Base-by-base conservation (phyloP, 2,329 filamentous ascomycete genomes). In the Neurospora sp. region DNA sequence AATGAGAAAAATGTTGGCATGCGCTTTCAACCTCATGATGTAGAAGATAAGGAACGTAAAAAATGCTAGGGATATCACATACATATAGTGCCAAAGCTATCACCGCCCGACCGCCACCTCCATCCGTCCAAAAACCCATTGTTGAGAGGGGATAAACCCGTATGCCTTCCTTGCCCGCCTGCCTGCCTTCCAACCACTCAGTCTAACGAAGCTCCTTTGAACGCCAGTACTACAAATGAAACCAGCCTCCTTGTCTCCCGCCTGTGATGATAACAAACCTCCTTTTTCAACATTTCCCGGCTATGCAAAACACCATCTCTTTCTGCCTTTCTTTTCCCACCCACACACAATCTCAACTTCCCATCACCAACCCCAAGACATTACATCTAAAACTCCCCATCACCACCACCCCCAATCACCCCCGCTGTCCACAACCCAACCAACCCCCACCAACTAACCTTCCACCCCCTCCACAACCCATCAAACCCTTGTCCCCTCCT, bases 371-470 rank as follows among this genome's bases (percentile, higher is more conserved):
- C 23, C 23, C 2, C 23, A 23, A 23, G 23, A 23, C 23, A 23
- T 23, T 2, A 7, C 5, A 11, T 15, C 68, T 78, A 89, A 71
- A 89, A 89, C 77, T 88, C 85, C 69, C 86, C 87, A 72, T 89
- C 87, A 39, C 87, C 87, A 33, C 86, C 87, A 58, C 83, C 85
- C 10, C 87, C 87, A 66, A 91, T 80, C 33, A 90, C 84, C 42
- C 87, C 86, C 33, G 90, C 90, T 8, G 88, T 87, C 91, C 91
- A 93, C 10, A 93, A 84, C 9, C 91, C 91, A 11, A 92, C 87
- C 7, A 93, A 79, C 0, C 91, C 91, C 90, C 91, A 93, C 83
- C 91, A 92, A 71, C 89, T 91, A 43, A 93, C 89, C 78, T 91
- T 89, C 90, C 90, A 93, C 0, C 91, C 91, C 39, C 91, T 82